Evolutionary conservation across 2,329 filamentous ascomycete species (phyloP).

Genomic region (Ceratocystis cubensis): DNA sequence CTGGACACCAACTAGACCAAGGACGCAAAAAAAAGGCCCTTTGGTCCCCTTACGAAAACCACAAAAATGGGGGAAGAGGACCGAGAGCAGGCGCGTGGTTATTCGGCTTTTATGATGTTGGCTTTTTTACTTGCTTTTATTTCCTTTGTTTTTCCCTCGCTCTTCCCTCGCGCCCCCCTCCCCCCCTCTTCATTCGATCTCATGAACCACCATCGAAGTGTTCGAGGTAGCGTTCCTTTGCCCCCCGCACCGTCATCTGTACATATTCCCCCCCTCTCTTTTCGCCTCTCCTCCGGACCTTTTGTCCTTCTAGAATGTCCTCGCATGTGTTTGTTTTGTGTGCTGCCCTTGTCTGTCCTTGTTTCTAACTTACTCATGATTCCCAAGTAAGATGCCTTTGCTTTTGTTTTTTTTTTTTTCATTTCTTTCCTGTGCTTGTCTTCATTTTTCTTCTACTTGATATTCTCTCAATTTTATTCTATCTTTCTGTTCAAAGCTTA

Average conservation of each 20-base stretch:
- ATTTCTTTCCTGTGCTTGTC: neutral
- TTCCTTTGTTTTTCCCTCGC: neutral
- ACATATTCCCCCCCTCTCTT: neutral
- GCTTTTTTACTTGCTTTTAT: slow-evolving; percentile 8
- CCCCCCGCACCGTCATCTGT: slow-evolving; percentile 7
- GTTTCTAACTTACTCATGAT: slow-evolving; percentile 8
- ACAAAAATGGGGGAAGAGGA: neutral
- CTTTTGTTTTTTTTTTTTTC: neutral
- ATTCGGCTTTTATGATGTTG: neutral
- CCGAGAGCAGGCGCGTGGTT: neutral
- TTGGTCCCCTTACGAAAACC: neutral
- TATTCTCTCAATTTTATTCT: too few species aligned
- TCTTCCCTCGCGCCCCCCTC: neutral
- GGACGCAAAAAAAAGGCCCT: neutral
- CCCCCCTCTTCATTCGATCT: neutral
- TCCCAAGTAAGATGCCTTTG: slow-evolving; percentile 8
- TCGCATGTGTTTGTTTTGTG: neutral
- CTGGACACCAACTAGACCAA: slow-evolving; percentile 24
- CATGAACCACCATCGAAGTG: slow-evolving; percentile 11
- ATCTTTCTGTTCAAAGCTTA: too few species aligned
- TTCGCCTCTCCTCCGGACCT: neutral
- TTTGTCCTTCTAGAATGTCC: neutral
- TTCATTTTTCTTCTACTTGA: too few species aligned
- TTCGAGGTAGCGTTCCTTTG: slow-evolving; percentile 8
- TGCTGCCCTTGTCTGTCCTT: neutral